Evolutionary conservation across 768 basidiomycete species (phyloP).

Genomic region (Thelephora ganbajun): DNA sequence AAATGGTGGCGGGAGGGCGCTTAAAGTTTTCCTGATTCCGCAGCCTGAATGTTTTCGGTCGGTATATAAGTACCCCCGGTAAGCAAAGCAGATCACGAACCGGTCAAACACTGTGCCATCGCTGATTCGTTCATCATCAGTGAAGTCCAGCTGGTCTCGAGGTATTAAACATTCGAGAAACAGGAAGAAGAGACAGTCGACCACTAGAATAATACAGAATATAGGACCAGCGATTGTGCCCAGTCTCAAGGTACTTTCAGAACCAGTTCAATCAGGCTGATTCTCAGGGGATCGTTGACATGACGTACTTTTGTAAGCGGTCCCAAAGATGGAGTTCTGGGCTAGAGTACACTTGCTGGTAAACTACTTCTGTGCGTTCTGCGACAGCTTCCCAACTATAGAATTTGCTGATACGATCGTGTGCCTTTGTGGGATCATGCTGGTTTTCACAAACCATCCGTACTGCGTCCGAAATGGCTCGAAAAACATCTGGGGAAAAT

Average conservation of each 20-base stretch:
- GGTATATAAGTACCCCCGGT: too few species aligned
- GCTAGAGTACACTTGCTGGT: conserved; percentile 48
- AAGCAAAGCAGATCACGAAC: too few species aligned
- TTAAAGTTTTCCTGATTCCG: too few species aligned
- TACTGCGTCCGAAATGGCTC: conserved; percentile 74
- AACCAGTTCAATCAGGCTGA: not conserved
- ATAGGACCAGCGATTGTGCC: conserved; percentile 80
- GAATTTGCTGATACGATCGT: conserved; percentile 64
- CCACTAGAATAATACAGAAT: conserved; percentile 75
- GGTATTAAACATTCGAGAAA: conserved; percentile 81
- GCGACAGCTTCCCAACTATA: conserved; percentile 83
- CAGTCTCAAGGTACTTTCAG: conserved; percentile 52
- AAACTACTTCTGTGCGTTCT: conserved; percentile 72
- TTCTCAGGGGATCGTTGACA: not conserved
- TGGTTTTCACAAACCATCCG: conserved; percentile 45
- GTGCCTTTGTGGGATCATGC: conserved; percentile 67
- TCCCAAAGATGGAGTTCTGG: conserved; percentile 62
- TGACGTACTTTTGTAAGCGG: conserved; percentile 53
- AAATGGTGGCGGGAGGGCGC: too few species aligned
- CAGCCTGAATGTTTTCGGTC: too few species aligned
- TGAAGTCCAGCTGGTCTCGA: conserved; percentile 62
- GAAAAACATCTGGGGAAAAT: conserved; percentile 53
- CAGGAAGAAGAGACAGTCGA: conserved; percentile 80
- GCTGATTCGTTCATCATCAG: conserved; percentile 12
- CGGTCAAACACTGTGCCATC: too few species aligned